These are phyloP conservation scores for Trichoderma semiorbis DNA, from an alignment of 2,329 filamentous ascomycete species.

Conservation along the genomic window DNA sequence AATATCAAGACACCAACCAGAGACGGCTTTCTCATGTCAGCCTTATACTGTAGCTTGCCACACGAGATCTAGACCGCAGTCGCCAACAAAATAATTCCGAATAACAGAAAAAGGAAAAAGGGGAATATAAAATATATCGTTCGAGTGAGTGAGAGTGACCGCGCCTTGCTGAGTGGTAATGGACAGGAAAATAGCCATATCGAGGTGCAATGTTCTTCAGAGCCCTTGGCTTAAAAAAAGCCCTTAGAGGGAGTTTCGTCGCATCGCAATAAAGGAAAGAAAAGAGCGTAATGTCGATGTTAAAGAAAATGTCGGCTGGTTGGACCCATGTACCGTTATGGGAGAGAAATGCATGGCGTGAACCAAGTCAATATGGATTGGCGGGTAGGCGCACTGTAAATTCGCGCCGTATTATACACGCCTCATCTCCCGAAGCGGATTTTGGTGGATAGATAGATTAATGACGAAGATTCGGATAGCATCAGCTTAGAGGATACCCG, in stretches of 20 bases:
- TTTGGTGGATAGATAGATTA: not conserved
- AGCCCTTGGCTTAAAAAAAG: not conserved
- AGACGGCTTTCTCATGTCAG: not conserved
- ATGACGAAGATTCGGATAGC: not conserved
- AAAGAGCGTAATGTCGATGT: not conserved
- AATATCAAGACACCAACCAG: constrained; percentile 14
- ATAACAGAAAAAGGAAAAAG: not conserved
- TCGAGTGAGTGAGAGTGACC: not conserved
- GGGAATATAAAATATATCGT: not conserved
- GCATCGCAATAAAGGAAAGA: not conserved
- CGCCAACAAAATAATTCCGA: not conserved
- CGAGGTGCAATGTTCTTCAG: not conserved
- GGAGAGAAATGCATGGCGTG: not conserved
- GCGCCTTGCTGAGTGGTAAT: constrained; percentile 13
- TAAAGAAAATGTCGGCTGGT: not conserved
- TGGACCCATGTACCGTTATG: not conserved
- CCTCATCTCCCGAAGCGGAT: constrained; percentile 22
- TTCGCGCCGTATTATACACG: constrained; percentile 23
- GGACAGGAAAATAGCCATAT: constrained; percentile 1
- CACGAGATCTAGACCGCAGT: not conserved
- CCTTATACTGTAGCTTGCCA: constrained; percentile 2
- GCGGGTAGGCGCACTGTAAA: constrained; percentile 13
- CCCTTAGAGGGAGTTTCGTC: not conserved
- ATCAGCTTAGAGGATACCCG: constrained; percentile 74
- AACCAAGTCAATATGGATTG: not conserved